A percentile compares a stretch with the other conserved stretches of the same genome.
phyloP scores from a whole-genome alignment of 2,329 filamentous ascomycete genomes.

The Lasiodiplodia sp. region DNA sequence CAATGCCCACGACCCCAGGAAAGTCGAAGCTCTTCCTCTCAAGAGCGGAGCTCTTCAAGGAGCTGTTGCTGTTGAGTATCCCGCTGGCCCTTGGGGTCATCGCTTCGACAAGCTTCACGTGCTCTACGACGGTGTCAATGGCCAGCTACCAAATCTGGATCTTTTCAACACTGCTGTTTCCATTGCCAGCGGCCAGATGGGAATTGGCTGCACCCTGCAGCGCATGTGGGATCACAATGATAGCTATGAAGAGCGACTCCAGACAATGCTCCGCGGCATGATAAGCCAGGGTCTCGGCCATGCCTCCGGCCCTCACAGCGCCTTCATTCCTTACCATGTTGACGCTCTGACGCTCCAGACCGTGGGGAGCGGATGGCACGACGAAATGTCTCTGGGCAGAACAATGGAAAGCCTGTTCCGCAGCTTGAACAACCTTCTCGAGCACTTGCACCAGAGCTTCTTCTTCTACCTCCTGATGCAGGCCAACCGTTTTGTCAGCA shows the following conservation, averaged over 20 bases:
- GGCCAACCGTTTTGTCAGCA: conserved; percentile 91
- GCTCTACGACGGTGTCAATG: conserved; percentile 94
- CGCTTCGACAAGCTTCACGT: conserved; percentile 89
- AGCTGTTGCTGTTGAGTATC: conserved; percentile 91
- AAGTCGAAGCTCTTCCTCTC: conserved; percentile 78
- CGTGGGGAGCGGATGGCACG: conserved; percentile 91
- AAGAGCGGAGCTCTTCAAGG: conserved; percentile 95
- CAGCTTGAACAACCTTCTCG: conserved; percentile 93
- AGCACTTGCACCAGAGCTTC: conserved; percentile 98
- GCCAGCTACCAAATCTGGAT: conserved; percentile 93
- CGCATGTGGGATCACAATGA: conserved; percentile 81
- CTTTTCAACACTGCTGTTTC: conserved; percentile 92
- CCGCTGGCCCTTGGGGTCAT: conserved; percentile 71
- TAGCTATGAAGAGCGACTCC: conserved; percentile 79
- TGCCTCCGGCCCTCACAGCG: conserved; percentile 88
- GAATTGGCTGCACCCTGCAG: conserved; percentile 82
- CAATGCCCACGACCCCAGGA: conserved; percentile 77
- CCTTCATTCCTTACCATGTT: conserved; percentile 97
- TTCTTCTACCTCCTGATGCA: conserved; percentile 98
- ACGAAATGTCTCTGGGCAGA: conserved; percentile 94
- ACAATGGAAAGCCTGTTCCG: conserved; percentile 90
- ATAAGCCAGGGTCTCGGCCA: conserved; percentile 88
- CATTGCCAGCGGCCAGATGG: conserved; percentile 91
- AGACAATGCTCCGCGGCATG: conserved; percentile 92
- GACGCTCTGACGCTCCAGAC: conserved; percentile 94